Conservation (phyloP, 2,329 filamentous ascomycete species). For the Hypomyces perniciosus region DNA sequence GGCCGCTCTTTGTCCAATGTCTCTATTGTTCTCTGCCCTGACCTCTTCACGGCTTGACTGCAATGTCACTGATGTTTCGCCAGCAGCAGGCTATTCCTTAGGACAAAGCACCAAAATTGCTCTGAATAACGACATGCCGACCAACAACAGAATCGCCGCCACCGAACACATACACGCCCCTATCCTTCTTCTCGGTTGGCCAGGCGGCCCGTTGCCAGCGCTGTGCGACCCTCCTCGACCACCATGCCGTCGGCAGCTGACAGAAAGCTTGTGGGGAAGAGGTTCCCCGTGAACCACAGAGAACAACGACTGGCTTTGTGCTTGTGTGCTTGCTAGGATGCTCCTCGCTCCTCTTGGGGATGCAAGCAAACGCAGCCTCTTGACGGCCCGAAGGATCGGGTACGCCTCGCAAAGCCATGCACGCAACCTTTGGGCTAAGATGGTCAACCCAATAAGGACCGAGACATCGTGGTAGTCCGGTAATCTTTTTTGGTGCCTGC, state of each 20-base stretch:
- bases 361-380: neutral
- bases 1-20: too few species aligned
- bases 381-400: neutral
- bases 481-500: neutral
- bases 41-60: too few species aligned
- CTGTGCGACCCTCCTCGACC: conserved; percentile 11
- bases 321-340: neutral
- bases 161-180: neutral
- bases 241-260: neutral
- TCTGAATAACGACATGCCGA: neutral
- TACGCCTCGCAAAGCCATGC: neutral
- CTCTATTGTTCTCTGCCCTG: too few species aligned
- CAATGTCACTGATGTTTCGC: too few species aligned
- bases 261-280: neutral
- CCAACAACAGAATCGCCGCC: neutral
- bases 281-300: neutral
- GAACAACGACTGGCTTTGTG: neutral
- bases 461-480: neutral
- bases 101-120: too few species aligned
- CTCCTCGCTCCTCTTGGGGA: neutral
- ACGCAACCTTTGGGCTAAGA: neutral
- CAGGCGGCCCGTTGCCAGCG: conserved; percentile 14
- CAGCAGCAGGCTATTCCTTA: too few species aligned
- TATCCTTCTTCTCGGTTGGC: neutral
- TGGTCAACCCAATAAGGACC: neutral